Percentiles rank a stretch among this genome's conserved stretches.
Evolutionary conservation across 2,329 filamentous ascomycete species (phyloP).

Genomic region (Aspergillus viridinutans): DNA sequence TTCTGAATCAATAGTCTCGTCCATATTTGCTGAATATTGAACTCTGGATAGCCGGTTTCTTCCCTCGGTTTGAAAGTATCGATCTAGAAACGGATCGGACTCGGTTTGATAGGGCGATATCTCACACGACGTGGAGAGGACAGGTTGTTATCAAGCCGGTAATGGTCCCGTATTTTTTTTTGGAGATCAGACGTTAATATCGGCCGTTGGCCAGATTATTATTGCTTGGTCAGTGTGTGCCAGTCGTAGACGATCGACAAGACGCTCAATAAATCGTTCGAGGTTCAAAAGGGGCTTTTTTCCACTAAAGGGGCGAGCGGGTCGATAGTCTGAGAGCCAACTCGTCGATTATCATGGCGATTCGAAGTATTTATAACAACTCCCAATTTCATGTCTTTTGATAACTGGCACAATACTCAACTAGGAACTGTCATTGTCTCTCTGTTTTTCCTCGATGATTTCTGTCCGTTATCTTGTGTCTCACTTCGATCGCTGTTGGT

Average conservation of each 20-base stretch:
- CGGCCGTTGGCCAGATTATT: conserved; percentile 4
- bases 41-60: neutral
- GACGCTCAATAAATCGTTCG: conserved; percentile 13
- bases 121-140: conserved; percentile 10
- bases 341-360: conserved; percentile 1
- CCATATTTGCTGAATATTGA: conserved; percentile 18
- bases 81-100: neutral
- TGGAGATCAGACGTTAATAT: conserved; percentile 11
- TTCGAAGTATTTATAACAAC: conserved; percentile 3
- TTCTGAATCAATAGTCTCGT: conserved; percentile 21
- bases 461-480: neutral
- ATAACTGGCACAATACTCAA: neutral
- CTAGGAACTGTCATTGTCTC: neutral
- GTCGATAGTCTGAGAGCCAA: conserved; percentile 15
- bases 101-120: conserved; percentile 3
- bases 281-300: conserved; percentile 21
- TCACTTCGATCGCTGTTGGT: neutral
- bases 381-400: neutral
- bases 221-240: conserved; percentile 4
- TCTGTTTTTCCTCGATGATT: neutral
- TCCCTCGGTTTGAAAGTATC: neutral
- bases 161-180: conserved; percentile 3
- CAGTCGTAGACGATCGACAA: conserved; percentile 16
- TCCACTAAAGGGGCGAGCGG: conserved; percentile 24
- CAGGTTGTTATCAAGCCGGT: conserved; percentile 14